Evolutionary conservation across 306 rosid genomes (phyloP), one percentile per base, ranked within the genome.

Genomic region (Cicer chorassanicum): DNA sequence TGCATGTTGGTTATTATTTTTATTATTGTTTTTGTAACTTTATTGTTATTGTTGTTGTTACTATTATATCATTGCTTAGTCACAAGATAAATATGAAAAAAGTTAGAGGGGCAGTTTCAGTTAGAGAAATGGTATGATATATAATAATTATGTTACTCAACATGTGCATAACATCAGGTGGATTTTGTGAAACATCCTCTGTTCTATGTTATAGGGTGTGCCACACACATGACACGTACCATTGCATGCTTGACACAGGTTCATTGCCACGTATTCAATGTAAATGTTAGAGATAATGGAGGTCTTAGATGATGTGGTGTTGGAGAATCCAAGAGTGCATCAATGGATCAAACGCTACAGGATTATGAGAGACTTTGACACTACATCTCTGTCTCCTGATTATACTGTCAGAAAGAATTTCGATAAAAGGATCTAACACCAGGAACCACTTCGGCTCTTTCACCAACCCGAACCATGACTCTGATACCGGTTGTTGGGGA

Each of bases 201-300:
- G 6, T 1, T 59, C 44, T 50, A 6, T 12, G n/a, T 29, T 29
- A 29, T 29, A 29, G 21, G 29, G 39, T 73, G 59, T 56, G 46
- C 73, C 7, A 39, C 45, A 2, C 34, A 10, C 9, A 14, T 14
- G 79, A 65, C 88, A 80, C 76, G 78, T 72, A 45, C 68, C 13
- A 10, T 15, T 57, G 80, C 81, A 72, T 82, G 73, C 66, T 74
- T 72, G 29, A 84, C 88, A 86, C 86, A 86, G 82, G 44, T 83
- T 45, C 60, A 49, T n/a, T 44, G 42, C 46, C 34, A 53, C 6
- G 0, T 7, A 53, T 53, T 29, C 34, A 29, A 29, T 29, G 34
- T 29, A 29, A 29, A 29, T 29, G 34, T 29, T 29, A 29, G 34
- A 24, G 29, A 24, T 24, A 24, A 24, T 24, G 0, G 29, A 24